Evolutionary conservation across 805 yeast species (phyloP), one percentile per base, ranked within the genome.

Genomic region (Diddensiella santjacobensis): DNA sequence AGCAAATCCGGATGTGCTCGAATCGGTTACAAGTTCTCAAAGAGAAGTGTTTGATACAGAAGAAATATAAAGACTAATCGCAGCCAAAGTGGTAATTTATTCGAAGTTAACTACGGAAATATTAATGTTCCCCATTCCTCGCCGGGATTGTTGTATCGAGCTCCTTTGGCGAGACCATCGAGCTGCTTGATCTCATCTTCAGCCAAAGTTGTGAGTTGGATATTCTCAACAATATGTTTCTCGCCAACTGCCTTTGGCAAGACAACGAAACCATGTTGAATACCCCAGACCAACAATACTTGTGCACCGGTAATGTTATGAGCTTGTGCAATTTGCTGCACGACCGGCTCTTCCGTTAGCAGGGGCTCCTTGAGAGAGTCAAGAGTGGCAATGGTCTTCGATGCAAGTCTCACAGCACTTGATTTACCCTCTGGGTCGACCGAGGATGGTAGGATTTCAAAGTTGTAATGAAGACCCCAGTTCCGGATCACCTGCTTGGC

Each of bases 181-280:
- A 39, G 31, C 44, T 24, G 5, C 10, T 24, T 40, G 33, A 40
- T 40, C 8, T 40, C 44, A 40, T n/a, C 38, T 8, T 35, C 38
- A 35, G 20, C 15, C 38, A 35, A 22, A 24, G 37, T 8, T 40
- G 44, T 15, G n/a, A 40, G 44, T 10, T 22, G 40, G 8, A 40
- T 17, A 20, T 45, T 45, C 6, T 22, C 45, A 3, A 24, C 33
- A 18, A 45, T 19, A 11, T 41, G 22, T 11, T 3, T 2, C 24
- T n/a, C 23, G 3, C 83, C 84, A 11, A 81, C 72, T 0, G 91
- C 80, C 11, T 93, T 86, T 3, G 96, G 87, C 18, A 87, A 69
- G 20, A 95, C 95, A 35, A 85, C 66, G 33, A 70, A 71, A 1
- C 77, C 78, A 49, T 70, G 67, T 49, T 74, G 72, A n/a, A 77